Evolutionary conservation across 2,329 filamentous ascomycete species (phyloP).

Genomic region (Diaporthe sp.): DNA sequence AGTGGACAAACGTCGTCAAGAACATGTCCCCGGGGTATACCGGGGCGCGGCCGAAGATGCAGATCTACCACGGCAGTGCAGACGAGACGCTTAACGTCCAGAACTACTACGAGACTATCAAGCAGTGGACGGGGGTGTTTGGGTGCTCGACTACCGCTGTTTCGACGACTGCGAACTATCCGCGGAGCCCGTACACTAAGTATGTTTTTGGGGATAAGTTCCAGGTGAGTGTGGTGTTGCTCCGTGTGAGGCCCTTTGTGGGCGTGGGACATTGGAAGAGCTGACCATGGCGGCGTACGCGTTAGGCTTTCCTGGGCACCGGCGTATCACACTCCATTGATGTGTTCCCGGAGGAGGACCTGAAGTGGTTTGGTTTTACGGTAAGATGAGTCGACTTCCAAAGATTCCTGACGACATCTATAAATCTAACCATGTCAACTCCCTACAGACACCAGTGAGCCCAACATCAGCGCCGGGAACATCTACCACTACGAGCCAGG

Average conservation of each 20-base stretch:
- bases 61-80: conserved; percentile 69
- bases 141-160: conserved; percentile 46
- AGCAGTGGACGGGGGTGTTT: conserved; percentile 68
- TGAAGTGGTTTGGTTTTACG: conserved; percentile 15
- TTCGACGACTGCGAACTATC: background rate
- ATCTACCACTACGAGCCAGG: background rate
- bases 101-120: conserved; percentile 71
- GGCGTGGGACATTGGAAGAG: too few species aligned
- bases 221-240: background rate
- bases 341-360: conserved; percentile 13
- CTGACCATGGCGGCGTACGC: background rate
- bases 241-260: too few species aligned
- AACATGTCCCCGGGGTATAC: conserved; percentile 64
- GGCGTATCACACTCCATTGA: background rate
- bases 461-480: background rate
- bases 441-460: background rate
- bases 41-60: conserved; percentile 66
- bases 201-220: conserved; percentile 12
- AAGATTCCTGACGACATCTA: background rate
- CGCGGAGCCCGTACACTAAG: background rate
- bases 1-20: conserved; percentile 63
- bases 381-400: background rate
- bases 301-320: background rate
- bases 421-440: background rate
- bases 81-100: conserved; percentile 65